Conservation (phyloP, 495 filamentous ascomycete species). For the Lichina pygmaea region DNA sequence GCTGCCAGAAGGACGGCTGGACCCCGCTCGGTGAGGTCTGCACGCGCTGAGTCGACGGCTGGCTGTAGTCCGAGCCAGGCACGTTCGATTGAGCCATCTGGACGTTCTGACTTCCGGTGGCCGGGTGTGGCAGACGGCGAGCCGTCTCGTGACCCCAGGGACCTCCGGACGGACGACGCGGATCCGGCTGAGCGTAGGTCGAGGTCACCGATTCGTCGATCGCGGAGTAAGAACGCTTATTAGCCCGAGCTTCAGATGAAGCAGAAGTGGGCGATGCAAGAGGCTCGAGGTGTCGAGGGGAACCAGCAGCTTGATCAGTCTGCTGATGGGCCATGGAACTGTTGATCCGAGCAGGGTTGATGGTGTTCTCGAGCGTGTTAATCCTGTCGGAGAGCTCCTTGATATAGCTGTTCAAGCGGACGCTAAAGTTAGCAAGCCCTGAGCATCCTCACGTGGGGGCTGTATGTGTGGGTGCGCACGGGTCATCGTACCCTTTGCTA, state of each 20-base stretch:
- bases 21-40: slow-evolving; percentile 19
- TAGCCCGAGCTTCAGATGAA: neutral
- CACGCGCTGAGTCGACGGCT: slow-evolving; percentile 6
- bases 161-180: slow-evolving; percentile 10
- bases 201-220: neutral
- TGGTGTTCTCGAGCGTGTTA: slow-evolving; percentile 43
- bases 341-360: slow-evolving; percentile 6
- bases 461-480: neutral
- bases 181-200: neutral
- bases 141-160: slow-evolving; percentile 1
- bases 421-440: slow-evolving; percentile 1
- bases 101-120: neutral
- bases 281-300: neutral
- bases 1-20: slow-evolving; percentile 9
- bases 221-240: neutral
- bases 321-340: neutral
- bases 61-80: neutral
- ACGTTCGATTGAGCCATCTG: neutral
- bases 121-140: slow-evolving; percentile 3
- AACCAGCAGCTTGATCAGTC: neutral
- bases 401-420: slow-evolving; percentile 38
- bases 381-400: slow-evolving; percentile 84
- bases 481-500: slow-evolving; percentile 51
- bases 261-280: neutral
- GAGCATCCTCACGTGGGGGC: too few relatives aligned